A percentile compares a stretch with the other conserved stretches of the same genome.
Evolutionary conservation across 495 filamentous ascomycete genomes (phyloP).

Genomic region (Talaromyces nanjingensis): DNA sequence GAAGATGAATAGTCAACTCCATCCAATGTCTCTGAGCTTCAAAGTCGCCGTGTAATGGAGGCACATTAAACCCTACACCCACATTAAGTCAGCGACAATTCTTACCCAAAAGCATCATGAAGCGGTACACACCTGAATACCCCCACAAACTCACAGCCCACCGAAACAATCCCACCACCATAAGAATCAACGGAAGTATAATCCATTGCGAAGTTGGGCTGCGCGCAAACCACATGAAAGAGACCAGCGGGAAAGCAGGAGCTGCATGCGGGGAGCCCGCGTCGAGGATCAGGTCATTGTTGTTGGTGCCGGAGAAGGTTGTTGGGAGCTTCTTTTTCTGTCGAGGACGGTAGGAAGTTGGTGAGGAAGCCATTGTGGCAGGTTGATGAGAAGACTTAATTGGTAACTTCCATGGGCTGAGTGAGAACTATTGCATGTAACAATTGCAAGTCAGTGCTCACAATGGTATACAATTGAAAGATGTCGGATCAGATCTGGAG

Average conservation of each 20-base stretch:
- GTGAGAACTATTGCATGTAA: background rate
- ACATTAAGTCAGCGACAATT: background rate
- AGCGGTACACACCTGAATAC: slow-evolving; percentile 66
- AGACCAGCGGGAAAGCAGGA: slow-evolving; percentile 76
- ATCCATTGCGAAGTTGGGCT: slow-evolving; percentile 88
- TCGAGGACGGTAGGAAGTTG: slow-evolving; percentile 48
- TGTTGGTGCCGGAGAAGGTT: slow-evolving; percentile 42
- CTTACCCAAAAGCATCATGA: background rate
- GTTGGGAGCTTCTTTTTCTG: slow-evolving; percentile 48
- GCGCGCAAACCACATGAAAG: slow-evolving; percentile 86
- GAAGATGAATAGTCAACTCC: slow-evolving; percentile 86
- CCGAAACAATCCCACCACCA: slow-evolving; percentile 84
- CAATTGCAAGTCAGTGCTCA: background rate
- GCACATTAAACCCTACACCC: slow-evolving; percentile 61
- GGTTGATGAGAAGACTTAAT: background rate
- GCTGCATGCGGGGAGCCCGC: slow-evolving; percentile 29
- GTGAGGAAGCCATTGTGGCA: slow-evolving; percentile 9
- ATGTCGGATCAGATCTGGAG: background rate
- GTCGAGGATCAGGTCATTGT: slow-evolving; percentile 39
- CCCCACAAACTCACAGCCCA: slow-evolving; percentile 91
- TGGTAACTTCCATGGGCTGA: background rate
- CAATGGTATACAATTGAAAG: background rate
- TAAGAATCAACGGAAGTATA: slow-evolving; percentile 75
- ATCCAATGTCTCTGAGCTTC: slow-evolving; percentile 98
- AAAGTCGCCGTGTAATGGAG: slow-evolving; percentile 94